Percentiles rank a stretch among this genome's conserved stretches.
Conservation (phyloP, 495 filamentous ascomycete genomes). For the Parmelia sp. region DNA sequence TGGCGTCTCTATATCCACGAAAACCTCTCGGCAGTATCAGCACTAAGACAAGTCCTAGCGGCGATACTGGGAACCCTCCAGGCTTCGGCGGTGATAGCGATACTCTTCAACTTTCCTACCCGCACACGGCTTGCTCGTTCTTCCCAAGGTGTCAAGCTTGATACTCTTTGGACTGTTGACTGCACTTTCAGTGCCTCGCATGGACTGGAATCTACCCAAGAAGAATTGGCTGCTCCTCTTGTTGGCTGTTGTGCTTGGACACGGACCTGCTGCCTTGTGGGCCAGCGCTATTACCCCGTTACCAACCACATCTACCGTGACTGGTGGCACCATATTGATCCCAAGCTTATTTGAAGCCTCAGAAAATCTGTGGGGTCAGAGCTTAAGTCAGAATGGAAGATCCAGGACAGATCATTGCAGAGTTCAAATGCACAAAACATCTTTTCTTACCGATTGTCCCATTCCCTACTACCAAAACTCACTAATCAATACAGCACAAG, state of each 20-base stretch:
- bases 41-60: neutral
- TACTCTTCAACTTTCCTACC: neutral
- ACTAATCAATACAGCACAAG: too few relatives aligned
- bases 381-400: too few relatives aligned
- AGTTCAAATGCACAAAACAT: too few relatives aligned
- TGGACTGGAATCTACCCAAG: neutral
- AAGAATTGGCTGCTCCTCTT: neutral
- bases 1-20: neutral
- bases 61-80: neutral
- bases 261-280: neutral
- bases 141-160: neutral
- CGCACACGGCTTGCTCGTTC: neutral
- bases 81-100: neutral
- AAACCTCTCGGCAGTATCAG: neutral
- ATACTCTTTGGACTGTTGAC: neutral
- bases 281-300: neutral
- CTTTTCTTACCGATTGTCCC: too few relatives aligned
- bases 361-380: neutral
- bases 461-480: too few relatives aligned
- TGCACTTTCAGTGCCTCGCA: neutral
- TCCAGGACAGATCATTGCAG: too few relatives aligned
- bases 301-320: neutral
- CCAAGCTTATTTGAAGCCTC: neutral
- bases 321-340: neutral
- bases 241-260: neutral